phyloP scores from a whole-genome alignment of 805 yeast genomes.

The Cyberlindnera bimundalis region DNA sequence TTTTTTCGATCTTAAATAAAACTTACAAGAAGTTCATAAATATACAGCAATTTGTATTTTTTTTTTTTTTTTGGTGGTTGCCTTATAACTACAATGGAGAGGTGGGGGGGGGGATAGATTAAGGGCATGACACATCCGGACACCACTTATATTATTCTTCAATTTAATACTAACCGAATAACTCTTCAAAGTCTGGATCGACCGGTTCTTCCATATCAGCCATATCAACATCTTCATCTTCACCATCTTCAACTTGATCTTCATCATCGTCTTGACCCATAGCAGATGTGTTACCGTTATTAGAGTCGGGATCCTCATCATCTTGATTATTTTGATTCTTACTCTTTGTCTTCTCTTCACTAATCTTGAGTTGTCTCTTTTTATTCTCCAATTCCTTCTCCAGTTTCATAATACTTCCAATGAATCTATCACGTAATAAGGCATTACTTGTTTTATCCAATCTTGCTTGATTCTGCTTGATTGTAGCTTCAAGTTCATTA shows the following conservation, averaged over 20 bases:
- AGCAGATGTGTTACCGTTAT: conserved; percentile 20
- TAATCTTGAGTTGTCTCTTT: conserved; percentile 54
- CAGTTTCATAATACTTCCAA: conserved; percentile 74
- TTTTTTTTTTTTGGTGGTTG: too few species aligned
- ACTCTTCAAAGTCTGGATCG: conserved; percentile 32
- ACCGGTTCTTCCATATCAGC: conserved; percentile 26
- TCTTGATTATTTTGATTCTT: conserved; percentile 23
- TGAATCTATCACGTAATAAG: conserved; percentile 80
- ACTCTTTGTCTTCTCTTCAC: conserved; percentile 30
- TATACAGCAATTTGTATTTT: too few species aligned
- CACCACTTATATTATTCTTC: too few species aligned
- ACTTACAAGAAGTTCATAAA: too few species aligned
- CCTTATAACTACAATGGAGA: too few species aligned
- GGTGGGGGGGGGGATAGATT: too few species aligned
- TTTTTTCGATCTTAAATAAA: neutral
- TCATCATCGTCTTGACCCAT: conserved; percentile 31
- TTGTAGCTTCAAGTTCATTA: conserved; percentile 71
- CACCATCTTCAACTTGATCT: conserved; percentile 32
- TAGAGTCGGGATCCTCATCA: neutral
- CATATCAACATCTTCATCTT: conserved; percentile 34
- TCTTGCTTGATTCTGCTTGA: conserved; percentile 69
- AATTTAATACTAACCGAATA: conserved; percentile 25
- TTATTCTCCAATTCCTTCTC: conserved; percentile 81
- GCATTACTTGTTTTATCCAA: conserved; percentile 74
- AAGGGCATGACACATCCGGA: conserved; percentile 25